Base-by-base conservation (phyloP, 495 filamentous ascomycete species). In the Lichenothelia convexa region DNA sequence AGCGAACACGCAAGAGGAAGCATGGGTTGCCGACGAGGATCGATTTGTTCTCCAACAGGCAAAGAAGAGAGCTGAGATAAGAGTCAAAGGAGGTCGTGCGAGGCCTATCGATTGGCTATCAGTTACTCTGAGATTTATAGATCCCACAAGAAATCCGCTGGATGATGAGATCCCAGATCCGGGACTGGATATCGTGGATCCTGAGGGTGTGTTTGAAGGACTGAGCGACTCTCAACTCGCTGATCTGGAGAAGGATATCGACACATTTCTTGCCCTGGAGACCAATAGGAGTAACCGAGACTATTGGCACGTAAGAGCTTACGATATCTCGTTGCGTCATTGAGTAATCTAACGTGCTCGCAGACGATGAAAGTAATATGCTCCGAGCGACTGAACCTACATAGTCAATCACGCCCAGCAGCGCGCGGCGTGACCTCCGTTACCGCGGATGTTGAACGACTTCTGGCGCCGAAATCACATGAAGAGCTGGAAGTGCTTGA, bases 31-130 rank as follows among this genome's bases (percentile, higher is more conserved):
- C 35, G 80, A 89, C 50, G 89, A 99, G 56, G 89, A 95, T 58
- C 70, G 78, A 36, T 99, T 99, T 49, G 89, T 99, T 16, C 63
- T 99, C 44, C 85, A 86, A 54, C 89, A 99, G 54, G 78, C 89
- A 18, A 95, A 94, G 61, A 95, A 91, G 63, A 95, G 94, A 63
- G 87, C 89, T 24, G 81, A 84, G 47, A 92, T 99, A 39, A 75
- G 89, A 4, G 85, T 95, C n/a, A 80, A 85, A 44, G 86, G 91
- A 55, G 80, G 78, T 11, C 73, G 89, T 40, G 86, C 87, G 34
- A 85, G 81, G 54, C 80, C 87, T 9, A 87, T 95, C 53, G 89
- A 99, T 60, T 91, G 83, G 73, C 70, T 99, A 27, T 84, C 91
- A 0, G 86, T 94, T 38, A 92, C 76, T 36, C 57, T 99, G 26